phyloP scores from a whole-genome alignment of 2,329 filamentous ascomycete genomes.

The Macrophomina phaseolina region DNA sequence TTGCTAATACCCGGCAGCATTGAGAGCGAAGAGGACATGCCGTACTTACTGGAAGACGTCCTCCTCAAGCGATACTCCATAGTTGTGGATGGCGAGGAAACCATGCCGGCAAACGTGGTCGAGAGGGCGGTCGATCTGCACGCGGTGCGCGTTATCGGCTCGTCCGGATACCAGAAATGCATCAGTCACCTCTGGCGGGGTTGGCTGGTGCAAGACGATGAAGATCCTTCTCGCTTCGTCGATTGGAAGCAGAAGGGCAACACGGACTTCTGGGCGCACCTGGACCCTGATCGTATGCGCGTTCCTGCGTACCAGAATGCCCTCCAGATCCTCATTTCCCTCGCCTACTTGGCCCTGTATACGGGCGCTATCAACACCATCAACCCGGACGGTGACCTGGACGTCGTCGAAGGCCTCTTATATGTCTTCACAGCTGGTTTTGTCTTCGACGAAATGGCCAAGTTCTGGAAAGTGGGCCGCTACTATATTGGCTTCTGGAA shows the following conservation, averaged over 20 bases:
- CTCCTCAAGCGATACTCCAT: constrained; percentile 90
- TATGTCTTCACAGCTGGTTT: constrained; percentile 94
- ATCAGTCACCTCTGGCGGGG: constrained; percentile 91
- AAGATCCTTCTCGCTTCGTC: constrained; percentile 87
- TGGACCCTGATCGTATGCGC: constrained; percentile 93
- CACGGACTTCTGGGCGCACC: constrained; percentile 76
- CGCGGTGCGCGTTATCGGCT: constrained; percentile 84
- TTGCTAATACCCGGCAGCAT: constrained; percentile 61
- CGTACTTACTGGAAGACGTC: constrained; percentile 79
- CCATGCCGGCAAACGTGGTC: constrained; percentile 81
- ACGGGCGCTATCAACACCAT: constrained; percentile 94
- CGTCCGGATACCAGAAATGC: constrained; percentile 94
- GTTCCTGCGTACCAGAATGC: constrained; percentile 91
- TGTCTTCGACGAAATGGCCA: constrained; percentile 83
- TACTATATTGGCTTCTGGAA: constrained; percentile 97
- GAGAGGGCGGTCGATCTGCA: constrained; percentile 95
- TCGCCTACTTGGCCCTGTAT: constrained; percentile 84
- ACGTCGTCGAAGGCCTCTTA: constrained; percentile 80
- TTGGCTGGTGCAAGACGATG: constrained; percentile 95
- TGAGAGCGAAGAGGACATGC: constrained; percentile 78
- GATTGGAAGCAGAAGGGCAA: constrained; percentile 85
- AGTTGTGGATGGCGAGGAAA: constrained; percentile 72
- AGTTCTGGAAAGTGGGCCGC: constrained; percentile 92
- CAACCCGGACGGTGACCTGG: constrained; percentile 82
- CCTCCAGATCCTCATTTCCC: constrained; percentile 81